Conservation (phyloP, 2,329 filamentous ascomycete genomes). For the Cylindrodendrum hubeiense region DNA sequence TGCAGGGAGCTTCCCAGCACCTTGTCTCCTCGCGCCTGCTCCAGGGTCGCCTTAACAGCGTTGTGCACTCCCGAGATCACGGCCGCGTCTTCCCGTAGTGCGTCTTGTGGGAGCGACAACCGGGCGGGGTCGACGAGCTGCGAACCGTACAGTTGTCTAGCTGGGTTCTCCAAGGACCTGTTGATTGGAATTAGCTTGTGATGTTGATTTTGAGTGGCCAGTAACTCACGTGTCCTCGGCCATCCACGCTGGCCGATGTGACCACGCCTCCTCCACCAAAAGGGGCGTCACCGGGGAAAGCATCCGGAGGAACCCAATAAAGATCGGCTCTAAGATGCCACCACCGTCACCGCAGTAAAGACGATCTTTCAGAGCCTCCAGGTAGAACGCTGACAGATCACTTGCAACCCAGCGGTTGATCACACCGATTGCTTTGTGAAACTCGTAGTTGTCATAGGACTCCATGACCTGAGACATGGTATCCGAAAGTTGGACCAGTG, state of each 20-base stretch:
- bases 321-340: slow-evolving; percentile 74
- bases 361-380: slow-evolving; percentile 92
- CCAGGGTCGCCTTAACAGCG: slow-evolving; percentile 81
- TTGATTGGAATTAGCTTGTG: slow-evolving; percentile 32
- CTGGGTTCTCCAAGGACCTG: slow-evolving; percentile 53
- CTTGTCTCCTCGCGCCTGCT: slow-evolving; percentile 78
- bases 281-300: slow-evolving; percentile 85
- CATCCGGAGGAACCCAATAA: slow-evolving; percentile 80
- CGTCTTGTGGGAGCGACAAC: slow-evolving; percentile 52
- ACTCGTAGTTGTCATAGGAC: slow-evolving; percentile 80
- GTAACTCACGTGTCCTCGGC: slow-evolving; percentile 58
- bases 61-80: slow-evolving; percentile 68
- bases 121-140: slow-evolving; percentile 57
- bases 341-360: slow-evolving; percentile 85
- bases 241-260: slow-evolving; percentile 77
- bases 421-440: slow-evolving; percentile 79
- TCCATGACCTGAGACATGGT: slow-evolving; percentile 74
- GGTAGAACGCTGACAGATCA: slow-evolving; percentile 92
- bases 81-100: slow-evolving; percentile 58
- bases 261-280: slow-evolving; percentile 90
- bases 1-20: slow-evolving; percentile 85
- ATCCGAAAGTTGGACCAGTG: slow-evolving; percentile 78
- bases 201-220: slow-evolving; percentile 6
- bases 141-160: slow-evolving; percentile 60
- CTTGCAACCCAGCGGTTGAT: slow-evolving; percentile 86